Base-by-base conservation (phyloP, 768 basidiomycete genomes). In the Daedalea quercina region DNA sequence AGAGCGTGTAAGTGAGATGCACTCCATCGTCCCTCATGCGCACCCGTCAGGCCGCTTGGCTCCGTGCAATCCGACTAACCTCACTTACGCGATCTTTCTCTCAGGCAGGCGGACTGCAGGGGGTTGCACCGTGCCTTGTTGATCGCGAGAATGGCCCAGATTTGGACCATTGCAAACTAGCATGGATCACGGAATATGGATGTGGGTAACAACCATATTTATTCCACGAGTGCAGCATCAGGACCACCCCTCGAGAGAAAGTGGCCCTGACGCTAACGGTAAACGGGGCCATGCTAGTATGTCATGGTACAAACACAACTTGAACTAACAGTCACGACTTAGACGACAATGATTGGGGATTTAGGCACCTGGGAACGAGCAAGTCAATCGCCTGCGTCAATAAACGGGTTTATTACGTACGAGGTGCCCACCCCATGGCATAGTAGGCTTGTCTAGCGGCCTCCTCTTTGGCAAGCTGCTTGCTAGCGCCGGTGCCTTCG, bases 381-480 rank as follows among this genome's bases (percentile, higher is more conserved):
- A 11, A 35, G 35, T 49, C 20, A 40, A 34, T 22, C 22, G 26
- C 11, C 3, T 31, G 17, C 25, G n/a, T 15, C 50, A 45, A 15
- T 3, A 52, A 26, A 9, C 31, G 33, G 24, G 3, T 23, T 12
- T 15, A 23, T 2, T 13, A 51, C 43, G 28, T 44, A 74, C 73
- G 70, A 44, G 70, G 65, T 51, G 80, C 79, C 87, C 87, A 89
- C 31, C 87, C 87, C 85, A 90, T 83, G 9, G 78, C 76, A 61
- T 80, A 78, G 67, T 79, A 87, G 9, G 87, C 87, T 58, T 80
- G 72, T 53, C 78, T 75, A 17, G 87, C 87, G 0, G 87, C 87
- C 52, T 84, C 83, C 61, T 90, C 87, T 65, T 88, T 90, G 7
- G 87, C 87, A 1, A 79, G 67, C 62, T 90, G 87, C 66, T 90